Percentiles rank a stretch among this genome's conserved stretches.
Conservation (phyloP, 176 grass and related monocot species). For the Chloris gayana region DNA sequence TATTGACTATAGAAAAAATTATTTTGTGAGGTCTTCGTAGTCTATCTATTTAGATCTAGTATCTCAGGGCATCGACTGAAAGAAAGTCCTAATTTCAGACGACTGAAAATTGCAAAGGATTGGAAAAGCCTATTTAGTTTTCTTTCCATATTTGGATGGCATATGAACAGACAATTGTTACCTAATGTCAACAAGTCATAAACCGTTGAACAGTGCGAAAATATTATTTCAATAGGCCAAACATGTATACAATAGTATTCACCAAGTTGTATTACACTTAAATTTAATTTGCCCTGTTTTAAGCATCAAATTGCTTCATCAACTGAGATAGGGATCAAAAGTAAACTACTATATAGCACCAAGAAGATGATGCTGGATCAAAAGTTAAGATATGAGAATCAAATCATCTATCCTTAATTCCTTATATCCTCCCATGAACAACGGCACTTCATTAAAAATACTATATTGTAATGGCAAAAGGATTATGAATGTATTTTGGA, state of each 20-base stretch:
- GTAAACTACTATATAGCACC: background rate
- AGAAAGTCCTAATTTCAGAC: too few relatives aligned
- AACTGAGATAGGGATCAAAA: too few relatives aligned
- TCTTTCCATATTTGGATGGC: background rate
- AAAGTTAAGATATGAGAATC: constrained; percentile 11
- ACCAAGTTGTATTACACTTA: background rate
- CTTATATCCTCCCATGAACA: background rate
- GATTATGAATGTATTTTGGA: constrained; percentile 13
- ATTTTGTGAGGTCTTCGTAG: too few relatives aligned
- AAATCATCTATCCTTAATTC: background rate
- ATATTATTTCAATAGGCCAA: background rate
- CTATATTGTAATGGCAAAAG: background rate
- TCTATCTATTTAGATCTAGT: too few relatives aligned
- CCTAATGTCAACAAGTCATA: background rate
- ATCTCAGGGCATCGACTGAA: too few relatives aligned
- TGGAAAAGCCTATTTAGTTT: background rate
- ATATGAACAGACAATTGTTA: background rate
- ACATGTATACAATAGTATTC: background rate
- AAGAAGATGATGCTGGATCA: background rate
- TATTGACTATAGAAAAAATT: too few relatives aligned
- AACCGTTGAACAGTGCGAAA: background rate
- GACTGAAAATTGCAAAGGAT: background rate
- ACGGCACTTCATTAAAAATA: background rate
- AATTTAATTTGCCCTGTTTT: background rate
- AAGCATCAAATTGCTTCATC: constrained; percentile 8